phyloP scores from a whole-genome alignment of 768 basidiomycete species.

The Rhizopogon vinicolor region DNA sequence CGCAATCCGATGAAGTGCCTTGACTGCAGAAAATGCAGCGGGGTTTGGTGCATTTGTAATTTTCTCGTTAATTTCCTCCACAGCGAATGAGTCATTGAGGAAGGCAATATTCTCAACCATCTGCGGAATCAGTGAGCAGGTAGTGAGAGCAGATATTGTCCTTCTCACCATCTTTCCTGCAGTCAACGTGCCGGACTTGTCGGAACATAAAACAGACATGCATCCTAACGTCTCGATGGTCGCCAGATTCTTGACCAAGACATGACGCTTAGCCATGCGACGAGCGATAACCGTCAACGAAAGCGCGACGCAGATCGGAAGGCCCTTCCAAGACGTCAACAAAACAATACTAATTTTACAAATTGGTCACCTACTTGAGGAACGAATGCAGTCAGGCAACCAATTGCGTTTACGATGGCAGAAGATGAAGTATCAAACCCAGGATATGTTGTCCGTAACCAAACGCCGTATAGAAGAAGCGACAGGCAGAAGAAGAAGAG shows the following conservation, averaged over 20 bases:
- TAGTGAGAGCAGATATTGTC: neutral
- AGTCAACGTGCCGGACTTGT: constrained; percentile 63
- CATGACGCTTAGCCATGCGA: constrained; percentile 43
- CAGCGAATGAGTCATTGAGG: constrained; percentile 14
- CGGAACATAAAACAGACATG: constrained; percentile 47
- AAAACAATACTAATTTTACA: constrained; percentile 52
- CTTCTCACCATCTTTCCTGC: constrained; percentile 32
- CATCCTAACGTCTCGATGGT: constrained; percentile 66
- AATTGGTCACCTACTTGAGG: constrained; percentile 24
- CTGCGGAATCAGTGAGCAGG: constrained; percentile 8
- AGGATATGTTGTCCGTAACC: constrained; percentile 21
- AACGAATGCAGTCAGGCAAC: too few species aligned
- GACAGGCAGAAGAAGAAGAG: constrained; percentile 38
- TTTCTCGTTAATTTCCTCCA: constrained; percentile 9
- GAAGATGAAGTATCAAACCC: constrained; percentile 38
- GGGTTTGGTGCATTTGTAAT: constrained; percentile 8
- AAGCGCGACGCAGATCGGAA: constrained; percentile 51
- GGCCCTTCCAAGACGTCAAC: constrained; percentile 26
- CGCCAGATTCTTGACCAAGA: constrained; percentile 51
- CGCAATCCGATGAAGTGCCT: constrained; percentile 28
- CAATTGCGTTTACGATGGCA: too few species aligned
- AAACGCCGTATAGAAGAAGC: constrained; percentile 31
- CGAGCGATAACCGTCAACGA: constrained; percentile 39
- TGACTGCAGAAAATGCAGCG: constrained; percentile 10
- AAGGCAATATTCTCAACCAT: constrained; percentile 28